Percentiles rank a stretch among this genome's conserved stretches.
Conservation (phyloP, 306 rosid genomes). For the Vigna mungo region DNA sequence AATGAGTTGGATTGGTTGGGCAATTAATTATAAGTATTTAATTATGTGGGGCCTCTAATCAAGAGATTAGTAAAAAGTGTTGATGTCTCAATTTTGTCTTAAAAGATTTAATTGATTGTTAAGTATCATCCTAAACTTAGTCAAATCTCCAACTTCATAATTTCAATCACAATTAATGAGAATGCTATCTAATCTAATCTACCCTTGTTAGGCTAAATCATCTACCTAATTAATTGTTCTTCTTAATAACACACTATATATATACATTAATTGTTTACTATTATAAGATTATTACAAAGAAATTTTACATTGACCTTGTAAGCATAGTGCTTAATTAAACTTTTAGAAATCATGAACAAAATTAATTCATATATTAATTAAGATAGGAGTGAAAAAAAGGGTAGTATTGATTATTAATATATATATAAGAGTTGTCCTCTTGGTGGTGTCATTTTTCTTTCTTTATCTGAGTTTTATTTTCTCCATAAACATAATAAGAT, state of each 20-base stretch:
- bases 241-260: not conserved
- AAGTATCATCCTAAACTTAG: slow-evolving; percentile 35
- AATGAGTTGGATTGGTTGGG: slow-evolving; percentile 39
- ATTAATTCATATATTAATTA: not conserved
- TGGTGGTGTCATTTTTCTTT: not conserved
- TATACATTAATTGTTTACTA: not conserved
- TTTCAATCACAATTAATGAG: not conserved
- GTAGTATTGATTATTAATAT: not conserved
- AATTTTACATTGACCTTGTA: no score
- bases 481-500: not conserved
- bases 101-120: slow-evolving; percentile 28
- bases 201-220: slow-evolving; percentile 1
- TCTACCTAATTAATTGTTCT: slow-evolving; percentile 7
- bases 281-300: no score
- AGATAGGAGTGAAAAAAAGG: not conserved
- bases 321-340: no score
- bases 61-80: not conserved
- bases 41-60: slow-evolving; percentile 43
- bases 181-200: slow-evolving; percentile 3
- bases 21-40: slow-evolving; percentile 20
- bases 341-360: no score
- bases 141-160: slow-evolving; percentile 30
- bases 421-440: not conserved
- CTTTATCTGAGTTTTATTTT: not conserved
- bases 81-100: slow-evolving; percentile 27